Percentiles rank a stretch among this genome's conserved stretches.
Evolutionary conservation across 768 basidiomycete genomes (phyloP).

Genomic region (Russula emetica): DNA sequence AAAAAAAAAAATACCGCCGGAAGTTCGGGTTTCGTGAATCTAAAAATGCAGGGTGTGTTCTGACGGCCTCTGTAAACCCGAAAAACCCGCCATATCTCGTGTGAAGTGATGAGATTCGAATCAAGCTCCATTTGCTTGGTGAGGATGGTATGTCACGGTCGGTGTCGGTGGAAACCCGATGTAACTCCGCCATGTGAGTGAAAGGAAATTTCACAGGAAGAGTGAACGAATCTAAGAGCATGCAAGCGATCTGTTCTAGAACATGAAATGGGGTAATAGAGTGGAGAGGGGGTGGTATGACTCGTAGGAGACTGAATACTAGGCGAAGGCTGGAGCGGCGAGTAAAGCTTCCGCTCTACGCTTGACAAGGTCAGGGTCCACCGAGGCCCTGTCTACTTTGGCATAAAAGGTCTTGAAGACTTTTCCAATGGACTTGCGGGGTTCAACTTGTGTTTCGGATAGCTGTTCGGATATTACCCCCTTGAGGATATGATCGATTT

Average conservation of each 20-base stretch:
- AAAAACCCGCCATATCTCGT: not conserved
- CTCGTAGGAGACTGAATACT: not conserved
- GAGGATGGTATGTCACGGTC: not conserved
- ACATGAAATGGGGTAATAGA: not conserved
- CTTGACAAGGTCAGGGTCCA: slow-evolving; percentile 56
- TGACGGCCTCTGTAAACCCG: slow-evolving; percentile 15
- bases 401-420: slow-evolving; percentile 64
- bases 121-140: not conserved
- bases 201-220: not conserved
- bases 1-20: not conserved
- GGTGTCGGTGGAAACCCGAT: not conserved
- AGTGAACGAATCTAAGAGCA: not conserved
- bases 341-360: slow-evolving; percentile 44
- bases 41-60: not conserved
- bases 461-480: slow-evolving; percentile 38
- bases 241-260: not conserved
- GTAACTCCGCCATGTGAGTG: not conserved
- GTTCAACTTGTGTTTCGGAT: slow-evolving; percentile 32
- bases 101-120: slow-evolving; percentile 1
- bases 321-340: slow-evolving; percentile 7
- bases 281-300: not conserved
- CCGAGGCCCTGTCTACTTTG: slow-evolving; percentile 53
- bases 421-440: slow-evolving; percentile 40
- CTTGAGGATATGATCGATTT: slow-evolving; percentile 50
- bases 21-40: not conserved